Percentiles rank a stretch among this genome's conserved stretches.
Evolutionary conservation across 805 yeast genomes (phyloP).

Genomic region (Priceomyces carsonii): DNA sequence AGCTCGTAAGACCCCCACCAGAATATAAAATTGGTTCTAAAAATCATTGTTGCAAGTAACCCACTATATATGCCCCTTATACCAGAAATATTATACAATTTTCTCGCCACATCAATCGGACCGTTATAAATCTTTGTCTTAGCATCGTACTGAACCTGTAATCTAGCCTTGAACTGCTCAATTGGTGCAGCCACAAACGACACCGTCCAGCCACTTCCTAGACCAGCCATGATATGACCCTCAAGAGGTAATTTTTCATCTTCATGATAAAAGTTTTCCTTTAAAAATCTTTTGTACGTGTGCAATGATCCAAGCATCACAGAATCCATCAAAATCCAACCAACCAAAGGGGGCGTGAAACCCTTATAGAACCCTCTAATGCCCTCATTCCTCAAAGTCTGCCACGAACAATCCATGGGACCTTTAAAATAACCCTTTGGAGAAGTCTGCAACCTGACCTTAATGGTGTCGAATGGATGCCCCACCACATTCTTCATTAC

Average conservation of each 20-base stretch:
- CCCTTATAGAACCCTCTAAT: conserved; percentile 81
- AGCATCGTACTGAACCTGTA: conserved; percentile 89
- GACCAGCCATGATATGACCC: conserved; percentile 73
- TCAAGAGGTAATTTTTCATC: conserved; percentile 64
- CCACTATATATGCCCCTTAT: conserved; percentile 79
- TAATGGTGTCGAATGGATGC: conserved; percentile 90
- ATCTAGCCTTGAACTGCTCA: conserved; percentile 83
- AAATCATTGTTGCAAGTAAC: conserved; percentile 79
- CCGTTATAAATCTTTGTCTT: conserved; percentile 67
- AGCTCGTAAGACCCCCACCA: conserved; percentile 96
- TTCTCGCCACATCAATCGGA: conserved; percentile 72
- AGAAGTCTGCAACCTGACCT: conserved; percentile 78
- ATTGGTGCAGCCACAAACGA: conserved; percentile 95
- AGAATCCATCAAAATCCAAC: conserved; percentile 93
- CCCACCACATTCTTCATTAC: conserved; percentile 87
- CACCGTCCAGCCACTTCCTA: conserved; percentile 91
- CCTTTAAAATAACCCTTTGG: conserved; percentile 66
- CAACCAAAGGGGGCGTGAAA: conserved; percentile 88
- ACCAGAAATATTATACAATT: conserved; percentile 61
- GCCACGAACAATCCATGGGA: conserved; percentile 75
- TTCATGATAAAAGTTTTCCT: conserved; percentile 63
- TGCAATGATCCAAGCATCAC: conserved; percentile 87
- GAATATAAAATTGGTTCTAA: conserved; percentile 81
- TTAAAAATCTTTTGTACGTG: conserved; percentile 67
- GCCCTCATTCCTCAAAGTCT: conserved; percentile 77